Base-by-base conservation (phyloP, 441 rosid genomes). In the Gossypium aridum region DNA sequence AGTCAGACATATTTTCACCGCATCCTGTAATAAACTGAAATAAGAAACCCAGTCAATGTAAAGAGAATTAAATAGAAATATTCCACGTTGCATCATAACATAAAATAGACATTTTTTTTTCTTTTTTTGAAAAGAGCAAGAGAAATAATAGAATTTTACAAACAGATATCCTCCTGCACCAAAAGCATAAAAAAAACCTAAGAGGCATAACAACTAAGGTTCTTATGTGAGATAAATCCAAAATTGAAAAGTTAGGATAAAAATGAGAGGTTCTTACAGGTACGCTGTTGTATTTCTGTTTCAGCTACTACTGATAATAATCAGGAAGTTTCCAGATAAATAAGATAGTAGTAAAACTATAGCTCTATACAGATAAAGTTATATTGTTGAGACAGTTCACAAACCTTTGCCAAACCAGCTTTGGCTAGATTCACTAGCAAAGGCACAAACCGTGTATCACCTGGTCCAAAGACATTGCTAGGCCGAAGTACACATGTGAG, bases 401-500 rank as follows among this genome's bases (percentile, higher is more conserved):
- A 54, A 64, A 95, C 99, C 99, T 95, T 95, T 72, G 89, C 88
- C 88, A 86, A 92, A 75, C 99, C 96, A 61, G 86, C 86, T 82
- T 87, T 91, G 37, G 96, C 94, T 67, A 87, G 81, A 77, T 79
- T 83, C 76, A 87, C 80, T 2, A 93, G 76, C 75, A 86, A 83
- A 14, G 96, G 92, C n/a, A 91, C 43, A 74, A 91, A 76, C 69
- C 83, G 85, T 3, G 84, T 77, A 22, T 92, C 99, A 76, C 93
- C 92, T 60, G 97, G 98, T 72, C 99, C 98, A 82, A 91, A 92
- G 61, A 87, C 89, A 80, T 84, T 93, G 84, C 98, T 88, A 75
- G 99, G 90, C 39, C 99, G 91, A 83, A 95, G 93, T 70, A 88
- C 85, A 80, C 97, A 92, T 22, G 99, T 95, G 83, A 95, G 85